A percentile compares a stretch with the other conserved stretches of the same genome.
These are phyloP conservation scores for Aspergillus uvarum DNA, from an alignment of 2,329 filamentous ascomycete species.

Conservation along the genomic window DNA sequence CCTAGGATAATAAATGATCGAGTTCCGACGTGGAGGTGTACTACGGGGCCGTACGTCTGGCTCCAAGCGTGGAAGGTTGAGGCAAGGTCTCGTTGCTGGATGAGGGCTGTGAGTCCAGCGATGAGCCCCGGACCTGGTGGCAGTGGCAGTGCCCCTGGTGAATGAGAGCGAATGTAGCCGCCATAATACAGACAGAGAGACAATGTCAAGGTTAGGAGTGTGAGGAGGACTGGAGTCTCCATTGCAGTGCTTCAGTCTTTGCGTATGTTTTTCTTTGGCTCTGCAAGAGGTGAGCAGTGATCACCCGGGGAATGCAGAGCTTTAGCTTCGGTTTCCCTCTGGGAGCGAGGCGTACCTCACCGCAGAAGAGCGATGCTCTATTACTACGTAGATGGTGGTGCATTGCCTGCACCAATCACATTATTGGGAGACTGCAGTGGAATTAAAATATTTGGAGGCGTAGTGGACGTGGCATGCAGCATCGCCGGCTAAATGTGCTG, in stretches of 20 bases:
- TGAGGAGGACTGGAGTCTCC: no score
- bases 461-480: neutral
- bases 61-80: conserved; percentile 29
- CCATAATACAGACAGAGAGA: no score
- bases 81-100: conserved; percentile 5
- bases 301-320: no score
- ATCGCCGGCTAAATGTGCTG: no score
- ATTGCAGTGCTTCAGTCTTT: no score
- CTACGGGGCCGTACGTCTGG: conserved; percentile 36
- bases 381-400: no score
- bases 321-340: no score
- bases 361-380: neutral
- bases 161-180: neutral
- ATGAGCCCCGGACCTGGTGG: conserved; percentile 13
- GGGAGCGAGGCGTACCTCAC: no score
- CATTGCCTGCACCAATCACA: no score
- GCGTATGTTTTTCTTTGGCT: no score
- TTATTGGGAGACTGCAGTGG: neutral
- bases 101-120: conserved; percentile 1
- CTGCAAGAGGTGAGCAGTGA: no score
- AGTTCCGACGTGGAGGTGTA: conserved; percentile 33
- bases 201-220: no score
- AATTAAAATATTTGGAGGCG: neutral
- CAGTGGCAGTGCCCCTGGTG: neutral
- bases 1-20: conserved; percentile 38